Evolutionary conservation across 2,329 filamentous ascomycete species (phyloP).

Genomic region (Myriosclerotinia scirpicola): DNA sequence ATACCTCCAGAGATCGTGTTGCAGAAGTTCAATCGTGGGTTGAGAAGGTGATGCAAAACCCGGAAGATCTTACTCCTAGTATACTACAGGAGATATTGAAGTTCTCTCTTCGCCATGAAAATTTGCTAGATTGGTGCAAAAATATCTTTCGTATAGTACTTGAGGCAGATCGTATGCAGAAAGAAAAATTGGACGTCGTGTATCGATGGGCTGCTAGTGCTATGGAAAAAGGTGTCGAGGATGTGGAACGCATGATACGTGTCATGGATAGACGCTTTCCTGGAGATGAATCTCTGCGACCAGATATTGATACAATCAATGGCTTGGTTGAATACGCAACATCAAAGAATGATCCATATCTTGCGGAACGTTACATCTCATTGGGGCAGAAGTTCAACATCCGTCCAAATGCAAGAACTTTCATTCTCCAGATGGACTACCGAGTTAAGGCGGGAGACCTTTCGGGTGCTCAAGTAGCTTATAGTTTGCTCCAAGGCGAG

Average conservation of each 20-base stretch:
- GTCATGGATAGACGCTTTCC: slow-evolving; percentile 57
- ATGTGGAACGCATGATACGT: slow-evolving; percentile 70
- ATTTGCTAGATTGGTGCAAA: slow-evolving; percentile 61
- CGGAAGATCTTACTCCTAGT: background rate
- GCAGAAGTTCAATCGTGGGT: slow-evolving; percentile 69
- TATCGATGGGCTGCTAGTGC: slow-evolving; percentile 74
- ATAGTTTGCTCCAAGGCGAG: slow-evolving; percentile 59
- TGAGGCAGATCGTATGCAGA: slow-evolving; percentile 46
- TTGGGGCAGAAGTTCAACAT: slow-evolving; percentile 67
- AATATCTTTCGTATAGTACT: slow-evolving; percentile 52
- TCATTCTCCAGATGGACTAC: slow-evolving; percentile 73
- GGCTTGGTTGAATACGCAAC: slow-evolving; percentile 70
- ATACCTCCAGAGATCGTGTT: slow-evolving; percentile 56
- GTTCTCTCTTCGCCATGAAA: slow-evolving; percentile 56
- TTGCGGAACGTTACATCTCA: slow-evolving; percentile 71
- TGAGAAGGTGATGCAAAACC: slow-evolving; percentile 44
- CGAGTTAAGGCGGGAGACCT: slow-evolving; percentile 72
- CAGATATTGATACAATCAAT: slow-evolving; percentile 75
- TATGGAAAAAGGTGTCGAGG: slow-evolving; percentile 67
- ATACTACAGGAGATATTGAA: slow-evolving; percentile 55
- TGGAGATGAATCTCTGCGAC: slow-evolving; percentile 49
- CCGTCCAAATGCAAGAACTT: slow-evolving; percentile 66
- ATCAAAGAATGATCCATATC: slow-evolving; percentile 65
- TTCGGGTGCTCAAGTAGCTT: slow-evolving; percentile 65
- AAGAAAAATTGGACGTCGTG: slow-evolving; percentile 68